Evolutionary conservation across 805 yeast genomes (phyloP), one percentile per base, ranked within the genome.

Genomic region (Kodamaea fukazawae): DNA sequence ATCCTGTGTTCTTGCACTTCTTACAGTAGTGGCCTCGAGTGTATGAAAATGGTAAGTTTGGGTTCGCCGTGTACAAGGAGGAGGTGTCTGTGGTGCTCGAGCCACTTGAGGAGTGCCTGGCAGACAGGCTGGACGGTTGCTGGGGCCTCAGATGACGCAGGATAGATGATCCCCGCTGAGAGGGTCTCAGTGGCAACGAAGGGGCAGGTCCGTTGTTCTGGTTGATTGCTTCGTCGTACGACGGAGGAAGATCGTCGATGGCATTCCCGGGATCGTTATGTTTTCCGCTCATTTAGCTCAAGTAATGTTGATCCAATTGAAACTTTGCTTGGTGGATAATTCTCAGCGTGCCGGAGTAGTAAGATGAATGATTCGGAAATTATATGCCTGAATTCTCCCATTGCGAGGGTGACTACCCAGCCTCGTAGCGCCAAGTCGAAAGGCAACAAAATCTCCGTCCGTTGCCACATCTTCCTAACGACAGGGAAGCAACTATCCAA

Each of bases 141-240:
- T 26, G 34, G 8, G 23, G 23, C 23, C 23, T 5, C 23, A 20
- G 23, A 12, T 16, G 16, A 5, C n/a, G 39, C 11, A 18, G 23
- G 23, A 5, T 20, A 5, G 23, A 20, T 6, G 23, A 20, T 20
- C 20, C 20, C 14, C 15, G 31, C 8, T 15, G n/a, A n/a, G 16
- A 23, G 22, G 17, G 16, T 36, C 33, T 12, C n/a, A 13, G 32
- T 31, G 44, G 47, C 7, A 36, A 40, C 1, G 29, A 31, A 7
- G 47, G 35, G 32, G 36, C 32, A 13, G 47, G 35, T n/a, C 36
- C 18, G 20, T 4, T 40, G 38, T 25, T 36, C 40, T 15, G 42
- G 40, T 48, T 47, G n/a, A 70, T 35, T 1, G 71, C 77, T 29
- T 75, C 79, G 7, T 67, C 66, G 45, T 76, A 76, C 7, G 73